Evolutionary conservation across 2,329 filamentous ascomycete species (phyloP), one percentile per base, ranked within the genome.

Genomic region (Penicillium polonicum): DNA sequence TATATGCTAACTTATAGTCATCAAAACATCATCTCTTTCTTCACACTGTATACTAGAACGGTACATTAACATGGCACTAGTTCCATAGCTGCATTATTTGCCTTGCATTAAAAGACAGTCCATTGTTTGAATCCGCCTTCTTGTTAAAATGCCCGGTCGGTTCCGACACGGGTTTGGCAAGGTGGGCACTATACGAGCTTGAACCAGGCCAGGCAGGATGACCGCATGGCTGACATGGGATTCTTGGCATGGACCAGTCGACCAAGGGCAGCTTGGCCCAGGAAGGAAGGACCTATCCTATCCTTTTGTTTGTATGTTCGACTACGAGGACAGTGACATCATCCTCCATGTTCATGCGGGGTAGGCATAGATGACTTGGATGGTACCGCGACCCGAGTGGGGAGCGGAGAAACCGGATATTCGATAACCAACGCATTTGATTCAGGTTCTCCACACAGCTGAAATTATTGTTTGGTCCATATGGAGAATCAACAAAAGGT

Each of bases 401-500:
- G 27, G 38, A 46, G 52, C 48, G 48, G n/a, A 56, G 31, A 60
- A 56, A 49, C 51, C 33, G 45, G 5, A 13, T 31, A 1, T 13
- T 31, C 12, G 31, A 13, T 55, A 53, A 25, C 54, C 51, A 15
- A 56, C 17, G 23, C 23, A 48, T 52, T 60, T 54, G 29, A 39
- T 58, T 27, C 42, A 31, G 10, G 15, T 52, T 55, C 27, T 48
- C 38, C 52, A 57, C 48, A 51, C 49, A 39, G 12, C 57, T 58
- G 46, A 51, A 48, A 55, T 55, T 29, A 59, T 57, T 19, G 1
- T 55, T 51, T 49, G 25, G 51, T 53, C 39, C 52, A 52, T n/a
- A 46, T 48, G 33, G 49, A 55, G 33, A 55, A 58, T 29, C 41
- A 51, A 59, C 41, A 55, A 59, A 41, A 56, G 29, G 27, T 48